These are phyloP conservation scores for Apiospora malaysiana DNA, from an alignment of 2,329 filamentous ascomycete genomes.

Conservation along the genomic window DNA sequence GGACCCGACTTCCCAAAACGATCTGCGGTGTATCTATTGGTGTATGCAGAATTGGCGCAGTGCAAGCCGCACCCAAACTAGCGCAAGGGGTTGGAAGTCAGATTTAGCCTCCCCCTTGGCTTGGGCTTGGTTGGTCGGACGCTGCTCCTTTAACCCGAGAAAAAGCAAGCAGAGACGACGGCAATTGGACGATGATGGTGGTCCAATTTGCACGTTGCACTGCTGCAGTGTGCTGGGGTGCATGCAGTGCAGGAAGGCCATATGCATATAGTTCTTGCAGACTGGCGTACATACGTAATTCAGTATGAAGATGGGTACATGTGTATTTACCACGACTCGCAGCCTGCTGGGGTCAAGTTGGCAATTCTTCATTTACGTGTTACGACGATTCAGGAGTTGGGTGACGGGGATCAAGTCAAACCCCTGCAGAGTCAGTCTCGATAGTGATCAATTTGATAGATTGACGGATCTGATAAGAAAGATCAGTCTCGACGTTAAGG, in stretches of 20 bases:
- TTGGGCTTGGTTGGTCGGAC: not conserved
- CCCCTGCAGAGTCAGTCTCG: not conserved
- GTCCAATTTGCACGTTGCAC: not conserved
- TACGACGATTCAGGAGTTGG: not conserved
- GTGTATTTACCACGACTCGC: not conserved
- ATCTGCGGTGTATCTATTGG: not conserved
- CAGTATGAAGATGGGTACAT: no score
- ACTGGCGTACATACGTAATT: not conserved
- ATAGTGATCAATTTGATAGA: not conserved
- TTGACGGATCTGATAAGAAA: not conserved
- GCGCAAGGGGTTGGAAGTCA: conserved; percentile 13
- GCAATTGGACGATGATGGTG: not conserved
- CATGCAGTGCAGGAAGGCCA: not conserved
- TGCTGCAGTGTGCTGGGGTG: not conserved
- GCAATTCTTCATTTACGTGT: not conserved
- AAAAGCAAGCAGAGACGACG: not conserved
- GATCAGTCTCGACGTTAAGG: not conserved
- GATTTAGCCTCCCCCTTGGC: not conserved
- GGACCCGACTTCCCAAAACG: not conserved
- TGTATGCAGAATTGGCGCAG: not conserved
- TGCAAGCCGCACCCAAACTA: not conserved
- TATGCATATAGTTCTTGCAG: not conserved
- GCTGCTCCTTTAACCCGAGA: conserved; percentile 9
- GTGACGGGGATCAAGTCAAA: not conserved
- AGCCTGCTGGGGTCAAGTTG: no score